A percentile compares a stretch with the other conserved stretches of the same genome.
phyloP scores from a whole-genome alignment of 1,139 yeast genomes.

The Candida anutae region DNA sequence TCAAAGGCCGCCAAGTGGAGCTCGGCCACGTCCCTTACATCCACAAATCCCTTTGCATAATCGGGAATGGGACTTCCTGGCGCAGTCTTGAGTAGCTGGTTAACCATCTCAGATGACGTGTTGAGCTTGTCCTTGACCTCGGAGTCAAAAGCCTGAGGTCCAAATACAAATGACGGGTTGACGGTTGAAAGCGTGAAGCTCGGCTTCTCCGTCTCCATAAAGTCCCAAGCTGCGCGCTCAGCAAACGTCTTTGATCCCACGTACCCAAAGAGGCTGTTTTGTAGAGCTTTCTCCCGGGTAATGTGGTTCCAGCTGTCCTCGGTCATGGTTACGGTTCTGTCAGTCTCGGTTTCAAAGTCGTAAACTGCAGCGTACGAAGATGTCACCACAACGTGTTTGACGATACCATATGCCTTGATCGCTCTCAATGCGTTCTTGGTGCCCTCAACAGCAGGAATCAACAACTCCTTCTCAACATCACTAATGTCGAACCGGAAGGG shows the following conservation, averaged over 20 bases:
- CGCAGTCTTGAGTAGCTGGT: constrained; percentile 6
- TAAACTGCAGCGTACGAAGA: constrained; percentile 19
- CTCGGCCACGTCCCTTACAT: constrained; percentile 38
- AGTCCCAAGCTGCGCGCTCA: constrained; percentile 31
- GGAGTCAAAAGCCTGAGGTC: constrained; percentile 16
- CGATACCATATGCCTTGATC: constrained; percentile 14
- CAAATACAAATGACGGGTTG: constrained; percentile 17
- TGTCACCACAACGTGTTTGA: constrained; percentile 18
- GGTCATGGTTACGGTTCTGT: too few species aligned
- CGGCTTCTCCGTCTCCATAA: constrained; percentile 11
- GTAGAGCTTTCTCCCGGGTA: constrained; percentile 27
- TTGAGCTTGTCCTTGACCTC: constrained; percentile 27
- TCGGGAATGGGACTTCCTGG: constrained; percentile 11
- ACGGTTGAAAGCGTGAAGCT: constrained; percentile 8
- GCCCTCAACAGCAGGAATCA: constrained; percentile 15
- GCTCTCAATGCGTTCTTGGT: constrained; percentile 17
- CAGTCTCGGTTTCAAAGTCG: neutral
- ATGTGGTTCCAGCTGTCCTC: constrained; percentile 36
- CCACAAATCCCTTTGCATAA: constrained; percentile 20
- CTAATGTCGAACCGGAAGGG: constrained; percentile 6
- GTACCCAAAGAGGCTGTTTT: constrained; percentile 30
- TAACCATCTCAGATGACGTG: constrained; percentile 31
- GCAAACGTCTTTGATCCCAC: constrained; percentile 35
- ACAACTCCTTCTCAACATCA: constrained; percentile 6
- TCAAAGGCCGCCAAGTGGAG: constrained; percentile 33